These are phyloP conservation scores for Xylariomycetidae sp. DNA, from an alignment of 2,329 filamentous ascomycete species.

Conservation along the genomic window DNA sequence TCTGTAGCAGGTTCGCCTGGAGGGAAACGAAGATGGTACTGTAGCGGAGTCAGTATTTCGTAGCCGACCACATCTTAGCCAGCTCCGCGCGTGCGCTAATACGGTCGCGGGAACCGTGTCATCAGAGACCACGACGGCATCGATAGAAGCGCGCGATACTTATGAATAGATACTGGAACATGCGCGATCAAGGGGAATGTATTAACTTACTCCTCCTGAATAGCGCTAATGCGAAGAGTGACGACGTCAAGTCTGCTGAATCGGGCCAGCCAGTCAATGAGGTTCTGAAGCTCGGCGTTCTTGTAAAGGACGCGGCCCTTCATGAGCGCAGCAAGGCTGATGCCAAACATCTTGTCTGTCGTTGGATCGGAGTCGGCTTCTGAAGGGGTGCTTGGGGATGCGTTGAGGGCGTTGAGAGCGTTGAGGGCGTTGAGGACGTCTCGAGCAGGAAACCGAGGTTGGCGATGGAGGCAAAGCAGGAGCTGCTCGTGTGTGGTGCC, in stretches of 20 bases:
- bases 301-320: slow-evolving; percentile 15
- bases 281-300: slow-evolving; percentile 13
- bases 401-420: too few relatives aligned
- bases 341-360: slow-evolving; percentile 4
- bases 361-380: not conserved
- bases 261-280: slow-evolving; percentile 15
- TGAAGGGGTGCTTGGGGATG: not conserved
- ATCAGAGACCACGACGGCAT: not conserved
- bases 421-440: too few relatives aligned
- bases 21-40: slow-evolving; percentile 21
- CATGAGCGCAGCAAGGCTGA: slow-evolving; percentile 17
- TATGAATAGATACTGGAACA: not conserved
- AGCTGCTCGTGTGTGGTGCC: too few relatives aligned
- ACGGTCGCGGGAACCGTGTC: not conserved
- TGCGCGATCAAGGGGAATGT: slow-evolving; percentile 7
- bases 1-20: slow-evolving; percentile 16
- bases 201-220: slow-evolving; percentile 23
- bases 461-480: too few relatives aligned
- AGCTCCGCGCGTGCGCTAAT: not conserved
- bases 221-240: slow-evolving; percentile 22
- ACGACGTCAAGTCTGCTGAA: too few relatives aligned
- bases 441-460: too few relatives aligned
- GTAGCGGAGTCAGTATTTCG: not conserved
- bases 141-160: not conserved
- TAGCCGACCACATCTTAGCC: not conserved